A percentile compares a stretch with the other conserved stretches of the same genome.
Evolutionary conservation across 768 basidiomycete genomes (phyloP).

Genomic region (Pisolithus albus): DNA sequence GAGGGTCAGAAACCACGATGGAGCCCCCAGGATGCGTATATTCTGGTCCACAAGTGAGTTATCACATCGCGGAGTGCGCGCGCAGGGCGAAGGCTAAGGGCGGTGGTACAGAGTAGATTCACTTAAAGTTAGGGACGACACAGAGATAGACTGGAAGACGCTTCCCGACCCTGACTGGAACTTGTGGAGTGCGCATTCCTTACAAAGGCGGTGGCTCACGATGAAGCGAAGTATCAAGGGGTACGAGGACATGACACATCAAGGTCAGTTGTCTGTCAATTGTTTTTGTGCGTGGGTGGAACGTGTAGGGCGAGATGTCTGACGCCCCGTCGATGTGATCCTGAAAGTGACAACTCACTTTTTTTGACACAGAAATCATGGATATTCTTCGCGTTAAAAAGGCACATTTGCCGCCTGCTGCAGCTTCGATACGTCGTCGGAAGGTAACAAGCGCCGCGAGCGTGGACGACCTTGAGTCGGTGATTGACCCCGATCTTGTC

Average conservation of each 20-base stretch:
- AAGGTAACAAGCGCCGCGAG: slow-evolving; percentile 48
- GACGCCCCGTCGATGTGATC: no score
- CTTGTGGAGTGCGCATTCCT: slow-evolving; percentile 72
- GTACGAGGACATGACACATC: slow-evolving; percentile 73
- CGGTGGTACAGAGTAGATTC: slow-evolving; percentile 54
- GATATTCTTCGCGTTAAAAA: slow-evolving; percentile 75
- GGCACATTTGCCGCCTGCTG: slow-evolving; percentile 41
- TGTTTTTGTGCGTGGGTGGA: neutral
- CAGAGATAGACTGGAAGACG: slow-evolving; percentile 80
- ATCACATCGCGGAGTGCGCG: neutral
- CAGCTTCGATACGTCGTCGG: slow-evolving; percentile 35
- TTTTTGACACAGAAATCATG: slow-evolving; percentile 57
- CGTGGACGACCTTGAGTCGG: slow-evolving; percentile 36
- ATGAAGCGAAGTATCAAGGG: slow-evolving; percentile 75
- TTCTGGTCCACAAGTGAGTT: slow-evolving; percentile 70
- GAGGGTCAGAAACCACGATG: slow-evolving; percentile 66
- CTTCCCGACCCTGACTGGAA: slow-evolving; percentile 74
- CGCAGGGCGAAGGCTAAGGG: slow-evolving; percentile 1
- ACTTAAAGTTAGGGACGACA: slow-evolving; percentile 68
- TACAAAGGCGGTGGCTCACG: slow-evolving; percentile 75
- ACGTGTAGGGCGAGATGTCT: no score
- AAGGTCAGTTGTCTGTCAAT: slow-evolving; percentile 40
- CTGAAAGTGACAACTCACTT: neutral
- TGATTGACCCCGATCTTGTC: slow-evolving; percentile 15
- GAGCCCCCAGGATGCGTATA: slow-evolving; percentile 69